phyloP scores from a whole-genome alignment of 257 asterid genomes.

The Paulownia fortunei region DNA sequence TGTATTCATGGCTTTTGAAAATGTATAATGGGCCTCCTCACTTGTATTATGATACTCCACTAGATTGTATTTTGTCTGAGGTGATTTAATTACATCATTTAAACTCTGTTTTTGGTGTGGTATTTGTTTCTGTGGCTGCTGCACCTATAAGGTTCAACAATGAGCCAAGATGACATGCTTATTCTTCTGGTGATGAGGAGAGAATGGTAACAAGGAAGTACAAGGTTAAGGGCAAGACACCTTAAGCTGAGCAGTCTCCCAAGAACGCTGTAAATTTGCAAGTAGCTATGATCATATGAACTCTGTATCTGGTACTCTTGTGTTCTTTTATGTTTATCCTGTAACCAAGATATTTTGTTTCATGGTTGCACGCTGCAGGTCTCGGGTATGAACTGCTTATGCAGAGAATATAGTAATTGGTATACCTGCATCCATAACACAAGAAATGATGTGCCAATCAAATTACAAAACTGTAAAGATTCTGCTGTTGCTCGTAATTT shows the following conservation, averaged over 20 bases:
- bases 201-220: slow-evolving; percentile 72
- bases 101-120: not conserved
- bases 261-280: slow-evolving; percentile 51
- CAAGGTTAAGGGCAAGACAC: slow-evolving; percentile 60
- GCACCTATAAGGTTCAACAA: slow-evolving; percentile 48
- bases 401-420: not conserved
- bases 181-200: slow-evolving; percentile 58
- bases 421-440: not conserved
- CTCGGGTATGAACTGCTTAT: too few relatives aligned
- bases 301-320: too few relatives aligned
- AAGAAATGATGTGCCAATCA: not conserved
- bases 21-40: too few relatives aligned
- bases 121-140: not conserved
- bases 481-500: not conserved
- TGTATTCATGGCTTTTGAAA: too few relatives aligned
- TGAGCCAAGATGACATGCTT: slow-evolving; percentile 58
- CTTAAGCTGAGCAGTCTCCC: slow-evolving; percentile 48
- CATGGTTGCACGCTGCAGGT: too few relatives aligned
- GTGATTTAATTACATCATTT: too few relatives aligned
- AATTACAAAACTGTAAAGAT: not conserved
- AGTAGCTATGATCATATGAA: too few relatives aligned
- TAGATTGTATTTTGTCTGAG: too few relatives aligned
- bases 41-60: too few relatives aligned
- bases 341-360: too few relatives aligned
- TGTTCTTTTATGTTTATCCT: too few relatives aligned